Evolutionary conservation across 2,329 filamentous ascomycete species (phyloP).

Genomic region (Lasiodiplodia sp.): DNA sequence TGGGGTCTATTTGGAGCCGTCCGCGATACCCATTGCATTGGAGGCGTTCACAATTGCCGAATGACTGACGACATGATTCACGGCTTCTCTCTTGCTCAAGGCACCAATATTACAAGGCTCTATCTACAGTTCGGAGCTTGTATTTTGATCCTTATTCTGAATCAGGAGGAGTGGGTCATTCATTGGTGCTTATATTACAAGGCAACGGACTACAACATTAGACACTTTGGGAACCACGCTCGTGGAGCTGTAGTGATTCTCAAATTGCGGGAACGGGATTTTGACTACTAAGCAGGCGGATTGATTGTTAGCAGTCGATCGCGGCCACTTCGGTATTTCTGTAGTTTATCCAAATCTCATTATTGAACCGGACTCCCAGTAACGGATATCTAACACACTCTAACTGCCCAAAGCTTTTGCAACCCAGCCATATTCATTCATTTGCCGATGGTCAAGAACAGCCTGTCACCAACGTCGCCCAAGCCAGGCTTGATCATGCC

Average conservation of each 20-base stretch:
- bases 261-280: not conserved
- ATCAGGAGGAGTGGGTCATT: not conserved
- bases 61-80: not conserved
- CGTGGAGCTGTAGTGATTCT: not conserved
- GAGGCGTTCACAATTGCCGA: not conserved
- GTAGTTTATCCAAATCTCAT: not conserved
- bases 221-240: not conserved
- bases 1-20: not conserved
- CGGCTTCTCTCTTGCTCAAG: not conserved
- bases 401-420: not conserved
- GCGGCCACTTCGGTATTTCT: not conserved
- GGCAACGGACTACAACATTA: not conserved
- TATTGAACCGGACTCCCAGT: conserved; percentile 2
- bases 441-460: conserved; percentile 90
- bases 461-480: conserved; percentile 87
- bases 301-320: not conserved
- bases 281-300: not conserved
- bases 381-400: conserved; percentile 21
- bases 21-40: not conserved
- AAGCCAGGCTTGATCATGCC: conserved; percentile 93
- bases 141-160: not conserved
- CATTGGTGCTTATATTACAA: not conserved
- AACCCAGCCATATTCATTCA: conserved; percentile 47
- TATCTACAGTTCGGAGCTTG: not conserved
- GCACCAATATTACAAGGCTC: not conserved